A percentile compares a stretch with the other conserved stretches of the same genome.
Conservation (phyloP, 1,284 basidiomycete genomes). For the Mycosarcoma maydis region DNA sequence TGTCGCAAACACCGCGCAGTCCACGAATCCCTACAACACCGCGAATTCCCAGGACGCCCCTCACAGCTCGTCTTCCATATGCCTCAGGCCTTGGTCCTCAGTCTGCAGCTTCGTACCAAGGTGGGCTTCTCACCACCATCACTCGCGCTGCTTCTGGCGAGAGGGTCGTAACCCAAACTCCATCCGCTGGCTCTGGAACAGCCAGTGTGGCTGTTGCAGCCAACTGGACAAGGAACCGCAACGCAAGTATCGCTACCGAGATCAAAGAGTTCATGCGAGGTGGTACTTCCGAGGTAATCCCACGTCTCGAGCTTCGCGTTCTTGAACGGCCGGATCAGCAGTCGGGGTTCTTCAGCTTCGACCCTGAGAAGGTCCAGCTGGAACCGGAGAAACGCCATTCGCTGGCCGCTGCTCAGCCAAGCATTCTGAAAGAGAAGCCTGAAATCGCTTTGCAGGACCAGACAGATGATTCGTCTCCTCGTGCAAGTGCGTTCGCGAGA, state of each 20-base stretch:
- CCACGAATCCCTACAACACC: slow-evolving; percentile 3
- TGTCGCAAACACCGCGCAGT: slow-evolving; percentile 6
- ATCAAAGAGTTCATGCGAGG: slow-evolving; percentile 19
- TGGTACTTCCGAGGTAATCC: slow-evolving; percentile 22
- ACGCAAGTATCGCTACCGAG: slow-evolving; percentile 26
- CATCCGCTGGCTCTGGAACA: too few species aligned
- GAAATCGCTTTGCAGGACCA: background rate
- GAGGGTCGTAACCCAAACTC: background rate
- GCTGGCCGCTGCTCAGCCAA: slow-evolving; percentile 9
- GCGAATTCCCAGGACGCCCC: slow-evolving; percentile 8
- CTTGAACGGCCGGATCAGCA: slow-evolving; percentile 12
- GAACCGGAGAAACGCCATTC: slow-evolving; percentile 3
- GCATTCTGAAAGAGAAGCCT: background rate
- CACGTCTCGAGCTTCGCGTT: slow-evolving; percentile 28
- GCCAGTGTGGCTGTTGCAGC: background rate
- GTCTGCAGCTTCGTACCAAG: slow-evolving; percentile 16
- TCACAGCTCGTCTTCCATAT: slow-evolving; percentile 14
- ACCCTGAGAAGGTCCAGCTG: background rate
- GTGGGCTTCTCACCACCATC: slow-evolving; percentile 29
- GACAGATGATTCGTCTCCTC: slow-evolving; percentile 10
- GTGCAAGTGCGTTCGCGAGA: slow-evolving; percentile 5
- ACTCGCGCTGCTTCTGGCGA: slow-evolving; percentile 11
- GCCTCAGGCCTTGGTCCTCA: slow-evolving; percentile 4
- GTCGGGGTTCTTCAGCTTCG: slow-evolving; percentile 14
- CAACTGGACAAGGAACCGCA: slow-evolving; percentile 8